Evolutionary conservation across 2,329 filamentous ascomycete genomes (phyloP), one percentile per base, ranked within the genome.

Genomic region (Cladobotryum protrusum): DNA sequence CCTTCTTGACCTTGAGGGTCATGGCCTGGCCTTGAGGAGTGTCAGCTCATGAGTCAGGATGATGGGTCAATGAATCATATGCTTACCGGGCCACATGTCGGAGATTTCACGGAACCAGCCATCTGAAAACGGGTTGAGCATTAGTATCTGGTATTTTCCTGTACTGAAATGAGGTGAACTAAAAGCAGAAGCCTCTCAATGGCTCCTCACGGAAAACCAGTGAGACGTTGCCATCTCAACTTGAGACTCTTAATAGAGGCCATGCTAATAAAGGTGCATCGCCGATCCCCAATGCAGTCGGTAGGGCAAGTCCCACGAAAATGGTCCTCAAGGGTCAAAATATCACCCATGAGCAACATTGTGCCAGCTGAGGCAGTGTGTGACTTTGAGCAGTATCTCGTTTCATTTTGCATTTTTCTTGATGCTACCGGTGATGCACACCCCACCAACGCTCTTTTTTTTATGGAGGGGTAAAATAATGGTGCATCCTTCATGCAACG

Each of bases 81-180:
- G 34, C 60, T 70, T 67, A 78, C 76, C 81, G 56, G 93, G 92
- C 93, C 93, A 99, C 92, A 99, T 97, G 68, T 93, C 78, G 62
- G 88, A 95, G 75, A 96, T 91, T 78, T 99, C 93, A 72, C 90
- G 88, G 86, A 99, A 99, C 93, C 93, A 99, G 77, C 92, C 93
- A 96, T 97, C 93, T 96, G 17, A 19, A 11, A 18, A 19, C 12
- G 36, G 39, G 14, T 37, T 45, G 4, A 15, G 13, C 13, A 20
- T 32, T n/a, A 32, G 41, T 20, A 29, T 29, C 2, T 4, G 2
- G 6, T 29, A 2, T 9, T 29, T 4, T n/a, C 8, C 12, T 37
- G 35, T n/a, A 37, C 35, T 37, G 7, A 37, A 17, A 37, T 37
- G 35, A 37, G 35, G n/a, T 37, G 14, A 37, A 37, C 12, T 37